Percentiles rank a stretch among this genome's conserved stretches.
These are phyloP conservation scores for Solanum ossicruentum DNA, from an alignment of 257 asterid genomes.

Conservation along the genomic window DNA sequence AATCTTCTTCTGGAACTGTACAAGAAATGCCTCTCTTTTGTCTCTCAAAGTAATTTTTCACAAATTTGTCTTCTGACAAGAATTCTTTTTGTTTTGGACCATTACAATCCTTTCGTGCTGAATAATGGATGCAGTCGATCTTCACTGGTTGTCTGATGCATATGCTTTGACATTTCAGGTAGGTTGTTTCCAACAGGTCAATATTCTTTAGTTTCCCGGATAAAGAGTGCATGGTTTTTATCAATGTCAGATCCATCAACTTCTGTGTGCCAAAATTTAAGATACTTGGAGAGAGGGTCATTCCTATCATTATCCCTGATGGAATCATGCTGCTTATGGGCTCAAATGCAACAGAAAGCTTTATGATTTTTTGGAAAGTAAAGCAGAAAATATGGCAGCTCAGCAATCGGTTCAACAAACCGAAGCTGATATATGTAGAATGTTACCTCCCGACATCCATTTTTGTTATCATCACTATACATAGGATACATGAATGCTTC, in stretches of 20 bases:
- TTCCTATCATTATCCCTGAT: not conserved
- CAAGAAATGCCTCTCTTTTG: not conserved
- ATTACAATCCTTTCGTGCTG: not conserved
- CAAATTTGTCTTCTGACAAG: not conserved
- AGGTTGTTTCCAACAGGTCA: not conserved
- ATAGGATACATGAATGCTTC: not conserved
- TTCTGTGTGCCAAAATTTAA: not conserved
- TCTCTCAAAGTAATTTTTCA: not conserved
- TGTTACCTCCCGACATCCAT: not conserved
- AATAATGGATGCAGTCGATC: not conserved
- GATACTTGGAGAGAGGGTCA: not conserved
- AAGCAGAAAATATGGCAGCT: not conserved
- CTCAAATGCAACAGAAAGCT: not conserved
- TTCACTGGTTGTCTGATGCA: not conserved
- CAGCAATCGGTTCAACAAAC: not conserved
- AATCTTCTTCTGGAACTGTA: not conserved
- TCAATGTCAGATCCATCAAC: not conserved
- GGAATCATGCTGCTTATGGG: not conserved
- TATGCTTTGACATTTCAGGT: constrained; percentile 2
- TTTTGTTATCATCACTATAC: not conserved
- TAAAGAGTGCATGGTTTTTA: not conserved
- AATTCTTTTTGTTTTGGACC: not conserved
- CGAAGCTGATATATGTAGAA: not conserved
- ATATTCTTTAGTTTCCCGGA: not conserved
- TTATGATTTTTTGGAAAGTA: not conserved